A percentile compares a stretch with the other conserved stretches of the same genome.
These are phyloP conservation scores for Phaffia australis DNA, from an alignment of 768 basidiomycete genomes.

Conservation along the genomic window DNA sequence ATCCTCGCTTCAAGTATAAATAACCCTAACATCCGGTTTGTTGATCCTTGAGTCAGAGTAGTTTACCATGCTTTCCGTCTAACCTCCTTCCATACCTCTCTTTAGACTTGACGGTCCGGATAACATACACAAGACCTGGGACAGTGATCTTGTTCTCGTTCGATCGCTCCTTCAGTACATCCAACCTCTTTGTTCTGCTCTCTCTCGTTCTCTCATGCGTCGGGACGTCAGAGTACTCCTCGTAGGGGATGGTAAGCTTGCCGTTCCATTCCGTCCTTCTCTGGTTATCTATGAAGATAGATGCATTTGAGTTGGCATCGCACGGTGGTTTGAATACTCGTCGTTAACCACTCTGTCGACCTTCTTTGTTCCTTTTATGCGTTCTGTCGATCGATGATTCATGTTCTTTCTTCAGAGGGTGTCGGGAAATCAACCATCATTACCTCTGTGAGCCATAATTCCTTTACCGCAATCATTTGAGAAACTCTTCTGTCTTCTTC, in stretches of 20 bases:
- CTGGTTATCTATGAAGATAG: not conserved
- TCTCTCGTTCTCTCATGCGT: conserved; percentile 42
- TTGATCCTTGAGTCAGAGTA: no score
- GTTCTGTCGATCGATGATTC: conserved; percentile 4
- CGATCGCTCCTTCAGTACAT: not conserved
- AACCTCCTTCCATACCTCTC: no score
- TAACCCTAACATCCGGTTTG: no score
- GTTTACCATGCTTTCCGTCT: no score
- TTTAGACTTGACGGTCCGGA: no score
- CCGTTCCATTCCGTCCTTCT: no score
- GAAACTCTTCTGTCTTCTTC: not conserved
- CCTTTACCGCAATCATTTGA: not conserved
- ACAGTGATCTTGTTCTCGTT: no score
- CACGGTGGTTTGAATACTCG: not conserved
- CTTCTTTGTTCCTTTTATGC: conserved; percentile 6
- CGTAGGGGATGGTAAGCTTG: conserved; percentile 73
- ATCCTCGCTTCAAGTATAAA: no score
- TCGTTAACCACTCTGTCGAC: conserved; percentile 14
- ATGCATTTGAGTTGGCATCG: not conserved
- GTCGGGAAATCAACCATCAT: conserved; percentile 98
- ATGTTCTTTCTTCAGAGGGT: conserved; percentile 53
- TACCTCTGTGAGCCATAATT: conserved; percentile 47
- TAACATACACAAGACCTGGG: no score
- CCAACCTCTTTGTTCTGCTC: not conserved
- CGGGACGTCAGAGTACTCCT: conserved; percentile 88